Evolutionary conservation across 192 early-diverging fungal species (phyloP), one percentile per base, ranked within the genome.

Genomic region (Backusella mclennaniae): DNA sequence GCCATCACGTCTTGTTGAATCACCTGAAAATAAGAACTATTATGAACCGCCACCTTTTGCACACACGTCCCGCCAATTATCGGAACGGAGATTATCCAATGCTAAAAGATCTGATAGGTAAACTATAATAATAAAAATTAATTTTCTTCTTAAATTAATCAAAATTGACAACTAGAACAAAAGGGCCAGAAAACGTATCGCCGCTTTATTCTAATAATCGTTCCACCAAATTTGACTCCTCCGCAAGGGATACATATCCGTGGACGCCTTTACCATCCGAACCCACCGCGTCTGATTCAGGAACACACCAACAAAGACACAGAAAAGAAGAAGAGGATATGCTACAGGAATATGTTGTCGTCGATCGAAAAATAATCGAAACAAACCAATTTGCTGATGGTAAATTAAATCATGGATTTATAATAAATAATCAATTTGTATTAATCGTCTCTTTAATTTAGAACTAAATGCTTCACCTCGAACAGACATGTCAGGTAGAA

Each of bases 371-470:
- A 6, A 85, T 89, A 1, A 86, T 95, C 14, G 92, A 93, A 78
- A 86, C 92, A 74, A 95, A 95, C 80, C 85, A 83, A 56, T 86
- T 93, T 67, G 93, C 93, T 4, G 93, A 95, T 82, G 92, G 89
- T 88, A 87, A 67, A 69, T 33, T 33, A 6, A 42, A 4, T 26
- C 9, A 69, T 19, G 26, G 7, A 26, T 14, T 56, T 52, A 1
- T 39, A 9, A 53, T 67, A 56, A 35, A 35, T 35, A 53, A 68
- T 78, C 9, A 26, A 36, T 12, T 35, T 42, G 69, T 7, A 8
- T 67, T 35, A 68, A 42, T 66, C 4, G 68, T 11, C 15, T 59
- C 59, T 23, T 29, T 44, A 31, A 33, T 33, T 2, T 67, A 84
- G 83, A 82, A 63, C 53, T 84, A 49, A 73, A 69, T 31, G 78